Base-by-base conservation (phyloP, 208 protist species). In the Leishmania braziliensis region DNA sequence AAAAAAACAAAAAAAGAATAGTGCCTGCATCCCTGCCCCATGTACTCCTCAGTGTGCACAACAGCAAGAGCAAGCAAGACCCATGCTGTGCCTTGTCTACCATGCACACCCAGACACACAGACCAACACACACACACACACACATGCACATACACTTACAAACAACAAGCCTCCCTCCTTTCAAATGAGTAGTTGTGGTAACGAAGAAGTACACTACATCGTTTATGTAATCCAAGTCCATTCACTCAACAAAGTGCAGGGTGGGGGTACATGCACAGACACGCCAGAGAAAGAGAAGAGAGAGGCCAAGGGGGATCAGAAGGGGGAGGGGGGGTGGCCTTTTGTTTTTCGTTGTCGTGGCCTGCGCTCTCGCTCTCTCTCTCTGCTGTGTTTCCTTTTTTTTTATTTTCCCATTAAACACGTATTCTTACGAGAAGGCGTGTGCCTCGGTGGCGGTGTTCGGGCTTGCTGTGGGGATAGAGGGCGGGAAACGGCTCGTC, bases 381-480 rank as follows among this genome's bases (percentile, higher is more conserved):
- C 29, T 23, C 68, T 18, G 4, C 39, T 53, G 46, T 20, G 46
- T 10, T n/a, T 51, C 29, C 29, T 39, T 36, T 51, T 73, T 73
- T 54, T 20, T 66, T 51, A 33, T 50, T 36, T 53, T 0, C 33
- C 4, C 46, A 18, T 54, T n/a, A 36, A 50, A 18, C 33, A 16
- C 53, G 10, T 8, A 33, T 68, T 8, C 4, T 78, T 53, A 82
- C 36, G 80, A 54, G 16, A 84, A 84, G 26, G 29, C 54, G 54
- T 79, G 53, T 20, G 53, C 43, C 20, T 79, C 81, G 0, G 66
- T 51, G 9, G 68, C 53, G 12, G 63, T 78, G 51, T 78, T 81
- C 20, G 77, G 82, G 46, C 77, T 81, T 69, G 62, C 54, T 1
- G 72, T 77, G 26, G 82, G 82, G 60, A 85, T 78, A 51, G 77